These are phyloP conservation scores for Prunus mume DNA, from an alignment of 306 rosid species.

Conservation along the genomic window DNA sequence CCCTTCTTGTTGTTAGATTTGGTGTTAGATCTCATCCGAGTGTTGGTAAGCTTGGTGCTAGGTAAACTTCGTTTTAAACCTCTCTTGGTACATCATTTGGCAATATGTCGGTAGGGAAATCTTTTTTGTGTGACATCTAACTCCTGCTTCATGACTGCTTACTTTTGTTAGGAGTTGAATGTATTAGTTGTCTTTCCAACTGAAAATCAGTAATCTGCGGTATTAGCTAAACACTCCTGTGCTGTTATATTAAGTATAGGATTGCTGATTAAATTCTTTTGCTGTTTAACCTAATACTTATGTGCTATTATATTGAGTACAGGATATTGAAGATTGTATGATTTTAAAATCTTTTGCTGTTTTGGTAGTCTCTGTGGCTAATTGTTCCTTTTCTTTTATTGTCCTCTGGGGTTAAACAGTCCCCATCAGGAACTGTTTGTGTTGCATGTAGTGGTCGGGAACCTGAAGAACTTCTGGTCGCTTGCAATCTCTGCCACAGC, in stretches of 20 bases:
- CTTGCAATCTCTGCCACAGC: conserved; percentile 47
- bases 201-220: background rate
- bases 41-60: background rate
- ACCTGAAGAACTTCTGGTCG: conserved; percentile 69
- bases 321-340: background rate
- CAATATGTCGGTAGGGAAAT: background rate
- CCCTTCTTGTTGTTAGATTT: background rate
- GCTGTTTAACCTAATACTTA: background rate
- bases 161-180: background rate
- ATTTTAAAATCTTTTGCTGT: conserved; percentile 18
- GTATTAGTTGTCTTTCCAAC: background rate
- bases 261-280: conserved; percentile 16
- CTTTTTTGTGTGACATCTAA: background rate
- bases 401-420: conserved; percentile 30
- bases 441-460: conserved; percentile 56
- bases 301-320: too few species aligned
- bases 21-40: background rate
- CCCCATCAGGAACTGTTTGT: conserved; percentile 44
- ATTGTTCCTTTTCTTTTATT: conserved; percentile 13
- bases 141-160: background rate
- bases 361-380: conserved; percentile 12
- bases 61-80: background rate
- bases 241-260: background rate
- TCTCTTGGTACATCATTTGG: background rate
- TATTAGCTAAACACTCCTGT: too few species aligned